Conservation (phyloP, 768 basidiomycete genomes). For the Podaxis pistillaris region DNA sequence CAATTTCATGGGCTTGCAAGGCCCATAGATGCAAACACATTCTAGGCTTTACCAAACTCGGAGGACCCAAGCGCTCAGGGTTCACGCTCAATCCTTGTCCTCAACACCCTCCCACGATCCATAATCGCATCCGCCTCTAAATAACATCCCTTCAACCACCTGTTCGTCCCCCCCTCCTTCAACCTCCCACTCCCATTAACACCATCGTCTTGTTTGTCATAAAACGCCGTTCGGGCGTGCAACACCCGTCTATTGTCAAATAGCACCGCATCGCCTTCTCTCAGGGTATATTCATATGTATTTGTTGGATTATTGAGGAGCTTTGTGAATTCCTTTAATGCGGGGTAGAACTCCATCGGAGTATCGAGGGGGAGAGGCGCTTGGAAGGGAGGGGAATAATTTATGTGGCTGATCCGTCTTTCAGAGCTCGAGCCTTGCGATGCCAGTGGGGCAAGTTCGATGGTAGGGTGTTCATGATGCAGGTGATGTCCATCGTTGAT, state of each 20-base stretch:
- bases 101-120: slow-evolving; percentile 57
- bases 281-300: slow-evolving; percentile 62
- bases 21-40: too few species aligned
- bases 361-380: slow-evolving; percentile 65
- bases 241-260: slow-evolving; percentile 92
- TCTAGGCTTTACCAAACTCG: too few species aligned
- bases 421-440: slow-evolving; percentile 12
- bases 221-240: slow-evolving; percentile 84
- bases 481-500: slow-evolving; percentile 88
- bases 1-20: too few species aligned
- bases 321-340: slow-evolving; percentile 59
- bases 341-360: slow-evolving; percentile 56
- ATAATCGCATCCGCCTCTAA: slow-evolving; percentile 64
- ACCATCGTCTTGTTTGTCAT: slow-evolving; percentile 31
- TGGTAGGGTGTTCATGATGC: slow-evolving; percentile 68
- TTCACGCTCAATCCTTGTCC: slow-evolving; percentile 26
- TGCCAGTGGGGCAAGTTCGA: slow-evolving; percentile 50
- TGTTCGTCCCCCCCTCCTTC: slow-evolving; percentile 50
- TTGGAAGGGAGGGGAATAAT: slow-evolving; percentile 96
- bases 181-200: slow-evolving; percentile 16
- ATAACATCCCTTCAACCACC: slow-evolving; percentile 93
- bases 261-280: slow-evolving; percentile 81
- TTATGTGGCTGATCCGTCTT: slow-evolving; percentile 59
- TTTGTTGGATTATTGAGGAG: slow-evolving; percentile 52
- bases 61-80: too few species aligned